phyloP scores from a whole-genome alignment of 2,329 filamentous ascomycete species.

The Aspergillus alliaceus region DNA sequence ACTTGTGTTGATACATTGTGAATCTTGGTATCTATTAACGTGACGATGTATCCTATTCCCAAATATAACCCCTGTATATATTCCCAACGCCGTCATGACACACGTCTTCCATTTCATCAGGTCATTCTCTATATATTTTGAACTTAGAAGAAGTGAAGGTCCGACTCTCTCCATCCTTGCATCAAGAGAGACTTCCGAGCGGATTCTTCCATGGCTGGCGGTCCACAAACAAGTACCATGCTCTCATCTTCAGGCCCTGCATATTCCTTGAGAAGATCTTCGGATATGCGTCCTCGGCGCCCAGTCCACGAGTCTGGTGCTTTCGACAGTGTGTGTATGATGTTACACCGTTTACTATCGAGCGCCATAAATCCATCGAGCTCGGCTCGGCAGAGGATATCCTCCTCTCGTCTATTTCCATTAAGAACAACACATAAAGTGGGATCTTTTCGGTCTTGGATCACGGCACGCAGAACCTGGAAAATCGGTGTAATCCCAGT shows the following conservation, averaged over 20 bases:
- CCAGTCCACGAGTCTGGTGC: conserved; percentile 67
- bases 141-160: conserved; percentile 71
- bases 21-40: neutral
- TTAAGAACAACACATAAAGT: conserved; percentile 74
- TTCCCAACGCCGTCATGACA: neutral
- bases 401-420: conserved; percentile 73
- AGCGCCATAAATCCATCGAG: conserved; percentile 62
- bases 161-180: conserved; percentile 70
- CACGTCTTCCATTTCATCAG: neutral
- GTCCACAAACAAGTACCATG: conserved; percentile 78
- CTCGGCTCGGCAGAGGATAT: conserved; percentile 77
- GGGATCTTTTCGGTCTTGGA: conserved; percentile 61
- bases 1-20: neutral
- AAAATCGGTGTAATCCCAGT: conserved; percentile 92
- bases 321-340: conserved; percentile 70
- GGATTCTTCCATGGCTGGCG: conserved; percentile 69
- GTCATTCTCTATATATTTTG: neutral
- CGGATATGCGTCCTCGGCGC: conserved; percentile 64
- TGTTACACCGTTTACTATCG: conserved; percentile 56
- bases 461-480: conserved; percentile 74
- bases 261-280: conserved; percentile 62
- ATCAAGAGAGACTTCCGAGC: conserved; percentile 57
- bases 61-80: neutral
- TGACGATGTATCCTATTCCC: neutral
- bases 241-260: conserved; percentile 48